These are phyloP conservation scores for Calocera viscosa DNA, from an alignment of 768 basidiomycete genomes.

Conservation along the genomic window DNA sequence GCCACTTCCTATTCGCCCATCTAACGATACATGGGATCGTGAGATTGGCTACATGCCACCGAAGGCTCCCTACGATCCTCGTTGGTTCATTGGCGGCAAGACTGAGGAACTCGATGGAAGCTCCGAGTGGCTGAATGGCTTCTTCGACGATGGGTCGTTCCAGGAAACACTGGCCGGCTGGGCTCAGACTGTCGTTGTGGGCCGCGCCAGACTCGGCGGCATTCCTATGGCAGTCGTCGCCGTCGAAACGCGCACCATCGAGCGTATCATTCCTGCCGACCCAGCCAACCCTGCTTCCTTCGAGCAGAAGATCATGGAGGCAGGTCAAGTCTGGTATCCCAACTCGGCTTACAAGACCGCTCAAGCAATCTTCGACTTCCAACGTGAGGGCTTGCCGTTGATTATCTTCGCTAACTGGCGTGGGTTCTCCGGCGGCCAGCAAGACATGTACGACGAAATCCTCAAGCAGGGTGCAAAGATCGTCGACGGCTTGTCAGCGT, in stretches of 20 bases:
- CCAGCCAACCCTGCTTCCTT: slow-evolving; percentile 94
- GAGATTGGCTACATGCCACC: slow-evolving; percentile 80
- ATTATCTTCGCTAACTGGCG: slow-evolving; percentile 99
- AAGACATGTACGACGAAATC: slow-evolving; percentile 97
- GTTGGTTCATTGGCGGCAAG: slow-evolving; percentile 97
- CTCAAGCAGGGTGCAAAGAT: slow-evolving; percentile 97
- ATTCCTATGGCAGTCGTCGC: slow-evolving; percentile 97
- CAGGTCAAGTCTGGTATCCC: slow-evolving; percentile 99
- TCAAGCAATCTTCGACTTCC: slow-evolving; percentile 97
- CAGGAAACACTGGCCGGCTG: slow-evolving; percentile 97
- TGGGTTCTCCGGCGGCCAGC: slow-evolving; percentile 98
- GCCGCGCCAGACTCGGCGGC: slow-evolving; percentile 89
- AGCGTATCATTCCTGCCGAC: slow-evolving; percentile 92
- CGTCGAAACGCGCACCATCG: slow-evolving; percentile 93
- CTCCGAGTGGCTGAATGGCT: slow-evolving; percentile 68
- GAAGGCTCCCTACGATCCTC: slow-evolving; percentile 89
- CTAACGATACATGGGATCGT: slow-evolving; percentile 78
- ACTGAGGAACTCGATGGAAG: slow-evolving; percentile 55
- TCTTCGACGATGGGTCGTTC: slow-evolving; percentile 96
- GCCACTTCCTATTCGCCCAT: slow-evolving; percentile 58
- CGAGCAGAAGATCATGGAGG: slow-evolving; percentile 97
- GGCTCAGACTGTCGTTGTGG: slow-evolving; percentile 98
- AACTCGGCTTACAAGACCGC: slow-evolving; percentile 99
- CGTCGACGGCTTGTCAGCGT: slow-evolving; percentile 91
- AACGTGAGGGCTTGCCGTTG: slow-evolving; percentile 88